Conservation (phyloP, 192 early-diverging fungal species). For the Neocallimastix lanati region DNA sequence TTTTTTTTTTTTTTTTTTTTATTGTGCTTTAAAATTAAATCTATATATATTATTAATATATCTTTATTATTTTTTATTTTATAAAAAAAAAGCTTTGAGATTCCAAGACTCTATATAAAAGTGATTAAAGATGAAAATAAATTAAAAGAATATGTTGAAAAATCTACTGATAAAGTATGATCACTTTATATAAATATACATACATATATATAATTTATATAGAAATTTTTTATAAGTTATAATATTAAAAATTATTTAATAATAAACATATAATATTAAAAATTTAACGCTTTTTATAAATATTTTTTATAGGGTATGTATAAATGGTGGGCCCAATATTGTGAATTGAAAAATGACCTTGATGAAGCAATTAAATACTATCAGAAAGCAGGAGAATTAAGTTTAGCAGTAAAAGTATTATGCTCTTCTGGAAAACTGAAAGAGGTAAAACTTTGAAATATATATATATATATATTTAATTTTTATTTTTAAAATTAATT, state of each 20-base stretch:
- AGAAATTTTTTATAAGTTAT: too few relatives aligned
- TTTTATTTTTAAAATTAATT: background rate
- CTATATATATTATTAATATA: too few relatives aligned
- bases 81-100: slow-evolving; percentile 9
- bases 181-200: too few relatives aligned
- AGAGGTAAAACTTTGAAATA: too few relatives aligned
- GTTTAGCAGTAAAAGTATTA: slow-evolving; percentile 22
- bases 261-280: too few relatives aligned
- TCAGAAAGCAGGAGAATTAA: slow-evolving; percentile 16
- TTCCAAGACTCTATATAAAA: slow-evolving; percentile 11
- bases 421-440: slow-evolving; percentile 23
- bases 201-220: too few relatives aligned
- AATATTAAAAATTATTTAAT: too few relatives aligned
- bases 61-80: too few relatives aligned
- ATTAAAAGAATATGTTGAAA: slow-evolving; percentile 15
- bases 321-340: slow-evolving; percentile 38
- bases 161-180: background rate
- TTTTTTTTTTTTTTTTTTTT: too few relatives aligned
- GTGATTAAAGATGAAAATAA: slow-evolving; percentile 2
- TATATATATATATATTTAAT: background rate
- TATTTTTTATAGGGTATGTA: slow-evolving; percentile 6
- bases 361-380: slow-evolving; percentile 22
- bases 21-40: too few relatives aligned
- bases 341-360: slow-evolving; percentile 17
- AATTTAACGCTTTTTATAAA: too few relatives aligned